Evolutionary conservation across 352 stramenopile species (phyloP).

Genomic region (Globisporangium nagaii): DNA sequence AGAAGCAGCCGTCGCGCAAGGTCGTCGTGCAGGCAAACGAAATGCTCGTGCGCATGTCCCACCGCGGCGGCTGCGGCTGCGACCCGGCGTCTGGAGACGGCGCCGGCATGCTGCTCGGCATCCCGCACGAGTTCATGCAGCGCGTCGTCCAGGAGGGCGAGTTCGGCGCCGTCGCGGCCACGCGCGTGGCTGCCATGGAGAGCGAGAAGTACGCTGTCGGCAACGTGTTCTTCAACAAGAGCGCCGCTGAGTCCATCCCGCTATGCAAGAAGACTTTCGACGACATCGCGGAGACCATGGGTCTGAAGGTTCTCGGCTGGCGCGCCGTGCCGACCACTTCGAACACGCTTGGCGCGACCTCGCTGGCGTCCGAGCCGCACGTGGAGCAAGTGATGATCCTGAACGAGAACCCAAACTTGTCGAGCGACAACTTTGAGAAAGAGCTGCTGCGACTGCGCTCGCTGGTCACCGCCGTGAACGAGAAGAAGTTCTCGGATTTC

Average conservation of each 20-base stretch:
- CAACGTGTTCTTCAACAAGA: conserved; percentile 88
- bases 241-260: conserved; percentile 60
- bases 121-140: conserved; percentile 94
- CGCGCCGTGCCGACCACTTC: conserved; percentile 91
- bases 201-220: conserved; percentile 89
- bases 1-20: conserved; percentile 87
- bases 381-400: conserved; percentile 95
- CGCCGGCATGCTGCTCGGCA: conserved; percentile 93
- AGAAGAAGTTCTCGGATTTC: conserved; percentile 83
- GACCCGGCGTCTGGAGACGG: conserved; percentile 92
- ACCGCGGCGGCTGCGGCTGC: conserved; percentile 93
- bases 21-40: conserved; percentile 94
- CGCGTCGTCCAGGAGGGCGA: conserved; percentile 70
- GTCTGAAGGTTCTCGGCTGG: conserved; percentile 92
- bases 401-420: conserved; percentile 53
- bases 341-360: conserved; percentile 90
- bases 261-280: conserved; percentile 88
- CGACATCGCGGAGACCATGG: conserved; percentile 74
- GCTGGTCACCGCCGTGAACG: conserved; percentile 51
- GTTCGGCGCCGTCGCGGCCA: conserved; percentile 45
- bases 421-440: conserved; percentile 89
- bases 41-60: conserved; percentile 96
- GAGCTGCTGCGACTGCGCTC: conserved; percentile 66
- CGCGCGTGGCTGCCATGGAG: conserved; percentile 26
- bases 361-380: conserved; percentile 90